Evolutionary conservation across 2,329 filamentous ascomycete genomes (phyloP), one percentile per base, ranked within the genome.

Genomic region (Pseudocercospora eumusae): DNA sequence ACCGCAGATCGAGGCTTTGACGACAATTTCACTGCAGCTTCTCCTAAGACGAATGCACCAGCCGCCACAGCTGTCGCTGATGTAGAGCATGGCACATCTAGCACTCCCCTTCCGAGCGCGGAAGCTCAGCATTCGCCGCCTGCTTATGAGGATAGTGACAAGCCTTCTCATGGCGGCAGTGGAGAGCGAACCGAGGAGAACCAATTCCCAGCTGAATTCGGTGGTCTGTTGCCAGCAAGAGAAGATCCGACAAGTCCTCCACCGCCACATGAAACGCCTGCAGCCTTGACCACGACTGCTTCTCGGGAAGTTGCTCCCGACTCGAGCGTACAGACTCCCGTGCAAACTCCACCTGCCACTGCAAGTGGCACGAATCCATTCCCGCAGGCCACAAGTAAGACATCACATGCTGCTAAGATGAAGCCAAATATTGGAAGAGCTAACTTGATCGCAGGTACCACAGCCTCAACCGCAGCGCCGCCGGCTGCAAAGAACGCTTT

Each of bases 11-110:
- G 78, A 69, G 92, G 93, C 0, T 98, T 98, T 73, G 93, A 96
- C 55, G 95, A 99, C 73, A 89, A 97, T 75, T 98, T 98, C 74
- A 88, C 90, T 0, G 86, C 90, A 13, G 83, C 85, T 28, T 83
- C 79, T 47, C 76, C 81, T 1, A 25, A 55, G 18, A 61, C 62
- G n/a, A 62, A 57, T 15, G 64, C 66, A 31, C 45, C 57, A 9
- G 25, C 27, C 3, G 11, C 47, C n/a, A 40, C 50, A n/a, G 47
- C 61, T 15, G 50, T 36, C 8, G 33, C 61, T 15, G 45, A 58
- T 33, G 62, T 60, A 21, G 33, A 27, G 15, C 55, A 42, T 11
- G 40, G 50, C 5, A 36, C 54, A 15, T 57, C 55, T 13, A 61
- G 33, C 27, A 74, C 74, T 49, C 74, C 74, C 8, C 79, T 87